Conservation (phyloP, 2,329 filamentous ascomycete species). For the Zymoseptoria ardabiliae region DNA sequence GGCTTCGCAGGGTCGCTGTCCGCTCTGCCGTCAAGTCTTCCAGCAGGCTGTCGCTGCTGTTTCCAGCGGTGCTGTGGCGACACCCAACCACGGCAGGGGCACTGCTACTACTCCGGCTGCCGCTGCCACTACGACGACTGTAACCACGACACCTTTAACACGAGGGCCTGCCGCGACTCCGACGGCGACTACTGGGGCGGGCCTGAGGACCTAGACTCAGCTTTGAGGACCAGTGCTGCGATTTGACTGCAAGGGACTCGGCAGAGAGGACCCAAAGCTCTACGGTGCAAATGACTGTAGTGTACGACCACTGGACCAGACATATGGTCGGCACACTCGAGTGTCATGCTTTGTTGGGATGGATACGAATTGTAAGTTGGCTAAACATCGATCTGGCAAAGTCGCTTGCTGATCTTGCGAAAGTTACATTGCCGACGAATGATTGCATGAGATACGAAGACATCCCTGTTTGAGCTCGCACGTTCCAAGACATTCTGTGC, state of each 20-base stretch:
- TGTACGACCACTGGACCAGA: background rate
- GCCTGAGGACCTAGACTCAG: background rate
- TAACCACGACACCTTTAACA: background rate
- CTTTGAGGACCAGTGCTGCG: background rate
- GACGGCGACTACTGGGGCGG: background rate
- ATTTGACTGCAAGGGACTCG: background rate
- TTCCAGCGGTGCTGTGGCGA: background rate
- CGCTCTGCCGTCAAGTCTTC: conserved; percentile 86
- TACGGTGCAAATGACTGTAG: background rate
- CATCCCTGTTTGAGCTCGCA: background rate
- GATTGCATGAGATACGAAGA: background rate
- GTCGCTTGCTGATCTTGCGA: background rate
- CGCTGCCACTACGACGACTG: background rate
- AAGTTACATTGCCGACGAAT: background rate
- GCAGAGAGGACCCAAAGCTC: background rate
- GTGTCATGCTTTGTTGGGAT: background rate
- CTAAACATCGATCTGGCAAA: background rate
- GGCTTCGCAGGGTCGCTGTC: conserved; percentile 84
- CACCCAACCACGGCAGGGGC: background rate
- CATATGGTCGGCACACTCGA: background rate
- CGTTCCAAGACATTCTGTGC: background rate
- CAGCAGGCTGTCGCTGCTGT: conserved; percentile 2
- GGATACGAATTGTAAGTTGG: background rate
- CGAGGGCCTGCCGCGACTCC: background rate
- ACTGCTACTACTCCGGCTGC: background rate